Percentiles rank a stretch among this genome's conserved stretches.
Evolutionary conservation across 1,284 basidiomycete species (phyloP).

Genomic region (Rhodofomes roseus): DNA sequence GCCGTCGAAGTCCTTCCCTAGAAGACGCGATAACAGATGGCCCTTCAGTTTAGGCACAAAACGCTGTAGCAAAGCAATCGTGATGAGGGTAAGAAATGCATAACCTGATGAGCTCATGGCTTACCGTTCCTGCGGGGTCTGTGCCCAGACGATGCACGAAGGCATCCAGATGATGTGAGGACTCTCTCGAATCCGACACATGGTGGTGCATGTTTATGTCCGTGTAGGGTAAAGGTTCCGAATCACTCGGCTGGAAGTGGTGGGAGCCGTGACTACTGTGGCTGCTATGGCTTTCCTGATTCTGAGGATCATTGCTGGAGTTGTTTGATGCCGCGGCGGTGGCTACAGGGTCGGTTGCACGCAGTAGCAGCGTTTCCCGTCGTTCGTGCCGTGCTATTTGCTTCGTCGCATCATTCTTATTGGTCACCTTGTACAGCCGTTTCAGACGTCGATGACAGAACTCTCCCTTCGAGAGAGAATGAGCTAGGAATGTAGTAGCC

Average conservation of each 20-base stretch:
- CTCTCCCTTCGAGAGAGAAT: no score
- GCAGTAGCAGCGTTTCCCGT: background rate
- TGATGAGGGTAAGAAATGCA: no score
- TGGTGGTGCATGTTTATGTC: background rate
- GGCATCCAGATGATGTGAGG: background rate
- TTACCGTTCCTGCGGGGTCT: slow-evolving; percentile 5
- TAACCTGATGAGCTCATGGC: no score
- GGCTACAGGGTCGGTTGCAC: no score
- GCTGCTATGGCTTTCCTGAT: no score
- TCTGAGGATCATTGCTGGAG: no score
- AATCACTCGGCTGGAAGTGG: background rate
- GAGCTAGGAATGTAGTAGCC: slow-evolving; percentile 15
- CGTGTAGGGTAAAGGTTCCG: background rate
- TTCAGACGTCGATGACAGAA: slow-evolving; percentile 31
- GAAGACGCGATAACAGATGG: slow-evolving; percentile 20
- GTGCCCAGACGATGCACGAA: slow-evolving; percentile 5
- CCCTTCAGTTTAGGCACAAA: slow-evolving; percentile 17
- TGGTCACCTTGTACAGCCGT: slow-evolving; percentile 24
- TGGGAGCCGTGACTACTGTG: no score
- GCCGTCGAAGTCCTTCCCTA: slow-evolving; percentile 7
- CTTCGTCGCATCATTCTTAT: slow-evolving; percentile 22
- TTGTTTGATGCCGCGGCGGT: no score
- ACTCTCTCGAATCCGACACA: background rate
- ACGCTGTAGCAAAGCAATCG: slow-evolving; percentile 7
- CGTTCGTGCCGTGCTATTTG: slow-evolving; percentile 22